Conservation (phyloP, 2,329 filamentous ascomycete species). For the Penicillium sp. region DNA sequence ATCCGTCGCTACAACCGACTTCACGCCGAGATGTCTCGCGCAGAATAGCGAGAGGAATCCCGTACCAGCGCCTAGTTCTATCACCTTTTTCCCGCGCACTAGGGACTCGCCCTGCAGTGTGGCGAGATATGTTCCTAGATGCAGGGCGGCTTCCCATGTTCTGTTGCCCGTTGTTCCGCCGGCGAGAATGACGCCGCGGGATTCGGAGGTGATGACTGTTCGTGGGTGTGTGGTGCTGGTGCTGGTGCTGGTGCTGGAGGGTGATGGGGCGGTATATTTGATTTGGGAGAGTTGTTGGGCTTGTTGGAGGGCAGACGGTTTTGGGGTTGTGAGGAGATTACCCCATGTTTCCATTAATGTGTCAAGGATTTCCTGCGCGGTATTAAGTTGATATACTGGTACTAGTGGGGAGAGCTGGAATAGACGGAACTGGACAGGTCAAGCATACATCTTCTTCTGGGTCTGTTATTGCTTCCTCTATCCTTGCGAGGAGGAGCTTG, state of each 20-base stretch:
- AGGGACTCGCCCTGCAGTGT: constrained; percentile 48
- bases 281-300: constrained; percentile 76
- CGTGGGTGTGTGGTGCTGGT: constrained; percentile 5
- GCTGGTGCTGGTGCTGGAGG: neutral
- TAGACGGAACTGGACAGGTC: too few relatives aligned
- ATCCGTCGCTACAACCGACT: constrained; percentile 64
- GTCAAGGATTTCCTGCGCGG: constrained; percentile 87
- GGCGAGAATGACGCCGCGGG: constrained; percentile 59
- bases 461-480: constrained; percentile 76
- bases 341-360: constrained; percentile 73
- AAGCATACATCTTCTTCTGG: constrained; percentile 80
- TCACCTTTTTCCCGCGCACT: constrained; percentile 57
- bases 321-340: constrained; percentile 64
- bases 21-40: constrained; percentile 60
- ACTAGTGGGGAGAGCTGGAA: too few relatives aligned
- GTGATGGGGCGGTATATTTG: constrained; percentile 62
- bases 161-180: constrained; percentile 68
- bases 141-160: constrained; percentile 71
- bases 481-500: constrained; percentile 70
- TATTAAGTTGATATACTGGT: too few relatives aligned
- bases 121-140: constrained; percentile 64
- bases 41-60: constrained; percentile 68
- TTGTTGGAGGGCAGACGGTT: constrained; percentile 66
- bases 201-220: constrained; percentile 54
- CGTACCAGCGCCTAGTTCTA: constrained; percentile 71